Evolutionary conservation across 495 filamentous ascomycete species (phyloP), one percentile per base, ranked within the genome.

Genomic region (Cercophora sp.): DNA sequence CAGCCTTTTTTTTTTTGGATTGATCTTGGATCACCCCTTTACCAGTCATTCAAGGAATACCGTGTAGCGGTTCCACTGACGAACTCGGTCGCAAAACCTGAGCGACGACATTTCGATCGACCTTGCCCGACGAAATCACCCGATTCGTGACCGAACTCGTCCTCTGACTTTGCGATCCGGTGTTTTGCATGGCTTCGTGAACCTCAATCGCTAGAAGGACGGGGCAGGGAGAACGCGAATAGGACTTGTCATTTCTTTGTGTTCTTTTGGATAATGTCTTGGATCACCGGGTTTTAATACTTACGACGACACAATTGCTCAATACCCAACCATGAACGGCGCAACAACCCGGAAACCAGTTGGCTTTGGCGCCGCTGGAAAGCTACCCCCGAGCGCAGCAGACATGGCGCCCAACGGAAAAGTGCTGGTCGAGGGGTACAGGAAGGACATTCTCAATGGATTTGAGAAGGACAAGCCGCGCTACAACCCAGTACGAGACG

Each of bases 401-500:
- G 56, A 45, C 4, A 51, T 60, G 44, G 43, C 48, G 46, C 71
- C 71, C 4, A 66, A 54, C 23, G 66, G 58, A 46, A 66, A 64
- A 54, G 61, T 49, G 1, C 44, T 80, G 24, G 59, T 79, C 26
- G 74, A 79, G 5, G 73, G 74, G 9, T 81, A 79, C 55, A 61
- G 64, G 37, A 66, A 69, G n/a, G 73, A 75, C 18, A 69, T 70
- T 26, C 11, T 71, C 31, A 67, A 62, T 56, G 68, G 67, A 15
- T 75, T 75, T 45, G 70, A 73, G 49, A 68, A 58, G 39, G 70
- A 78, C 39, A 70, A 58, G 44, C 67, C 70, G 31, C 64, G 65
- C 44, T 76, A 68, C 45, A 79, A 78, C 59, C 70, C 70, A 11
- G 79, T 82, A 65, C 62, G 78, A 59, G 23, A 15, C n/a, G n/a